phyloP scores from a whole-genome alignment of 2,329 filamentous ascomycete genomes.

The Tolypocladium capitatum region DNA sequence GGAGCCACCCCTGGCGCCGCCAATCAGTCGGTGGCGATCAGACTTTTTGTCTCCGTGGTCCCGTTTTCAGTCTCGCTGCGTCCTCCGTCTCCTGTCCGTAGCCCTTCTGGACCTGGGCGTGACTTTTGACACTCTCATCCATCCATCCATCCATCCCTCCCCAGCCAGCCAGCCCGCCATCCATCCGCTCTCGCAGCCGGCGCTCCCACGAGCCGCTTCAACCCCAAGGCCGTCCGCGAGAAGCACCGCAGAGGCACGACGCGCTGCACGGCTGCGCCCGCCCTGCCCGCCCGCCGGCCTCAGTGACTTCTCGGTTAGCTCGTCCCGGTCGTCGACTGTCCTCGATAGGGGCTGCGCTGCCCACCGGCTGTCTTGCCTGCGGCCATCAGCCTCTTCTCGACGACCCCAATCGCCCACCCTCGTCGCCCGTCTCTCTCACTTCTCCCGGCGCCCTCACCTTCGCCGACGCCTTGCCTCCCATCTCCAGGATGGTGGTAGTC shows the following conservation, averaged over 20 bases:
- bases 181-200: neutral
- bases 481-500: constrained; percentile 46
- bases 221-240: neutral
- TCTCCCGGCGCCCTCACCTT: constrained; percentile 4
- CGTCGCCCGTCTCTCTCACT: neutral
- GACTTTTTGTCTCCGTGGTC: constrained; percentile 15
- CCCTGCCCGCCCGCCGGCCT: neutral
- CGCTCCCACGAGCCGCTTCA: neutral
- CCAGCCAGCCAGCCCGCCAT: neutral
- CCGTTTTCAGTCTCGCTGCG: constrained; percentile 7
- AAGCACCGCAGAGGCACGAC: neutral
- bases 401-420: neutral
- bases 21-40: constrained; percentile 23
- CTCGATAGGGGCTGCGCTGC: constrained; percentile 2
- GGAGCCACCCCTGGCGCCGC: constrained; percentile 9
- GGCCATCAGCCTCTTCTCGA: neutral
- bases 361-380: neutral
- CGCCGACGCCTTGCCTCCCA: constrained; percentile 7
- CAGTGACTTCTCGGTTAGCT: neutral
- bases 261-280: neutral
- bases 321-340: neutral
- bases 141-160: neutral
- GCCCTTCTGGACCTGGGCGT: neutral
- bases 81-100: neutral
- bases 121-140: neutral